phyloP scores from a whole-genome alignment of 2,329 filamentous ascomycete genomes.

The Microcyclospora pomicola region DNA sequence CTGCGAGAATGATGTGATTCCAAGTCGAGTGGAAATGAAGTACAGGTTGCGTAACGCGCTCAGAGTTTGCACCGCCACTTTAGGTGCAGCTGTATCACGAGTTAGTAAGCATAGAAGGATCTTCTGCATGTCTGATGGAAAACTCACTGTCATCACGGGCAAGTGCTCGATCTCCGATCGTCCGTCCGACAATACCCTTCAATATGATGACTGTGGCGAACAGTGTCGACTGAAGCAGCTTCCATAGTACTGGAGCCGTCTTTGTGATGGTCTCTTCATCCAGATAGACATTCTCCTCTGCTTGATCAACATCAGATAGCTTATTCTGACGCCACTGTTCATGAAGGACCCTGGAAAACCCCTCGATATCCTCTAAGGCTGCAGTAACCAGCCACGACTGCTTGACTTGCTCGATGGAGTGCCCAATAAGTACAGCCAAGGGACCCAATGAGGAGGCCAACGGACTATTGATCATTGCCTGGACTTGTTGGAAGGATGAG shows the following conservation, averaged over 20 bases:
- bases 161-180: constrained; percentile 42
- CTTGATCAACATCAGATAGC: constrained; percentile 56
- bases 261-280: constrained; percentile 50
- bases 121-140: not conserved
- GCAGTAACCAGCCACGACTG: constrained; percentile 36
- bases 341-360: constrained; percentile 52
- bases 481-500: constrained; percentile 46
- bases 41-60: constrained; percentile 63
- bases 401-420: constrained; percentile 45
- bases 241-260: constrained; percentile 60
- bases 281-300: constrained; percentile 50
- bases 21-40: constrained; percentile 66
- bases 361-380: constrained; percentile 50
- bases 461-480: constrained; percentile 45
- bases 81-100: constrained; percentile 40
- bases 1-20: constrained; percentile 62
- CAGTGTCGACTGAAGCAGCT: constrained; percentile 57
- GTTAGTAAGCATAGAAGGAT: not conserved
- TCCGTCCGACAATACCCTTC: constrained; percentile 57
- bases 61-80: constrained; percentile 56
- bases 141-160: constrained; percentile 38
- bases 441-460: constrained; percentile 54
- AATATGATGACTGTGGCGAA: constrained; percentile 63
- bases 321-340: constrained; percentile 63
- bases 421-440: constrained; percentile 50